Percentiles rank a stretch among this genome's conserved stretches.
phyloP scores from a whole-genome alignment of 2,329 filamentous ascomycete species.

The Domatiomyces globalis region DNA sequence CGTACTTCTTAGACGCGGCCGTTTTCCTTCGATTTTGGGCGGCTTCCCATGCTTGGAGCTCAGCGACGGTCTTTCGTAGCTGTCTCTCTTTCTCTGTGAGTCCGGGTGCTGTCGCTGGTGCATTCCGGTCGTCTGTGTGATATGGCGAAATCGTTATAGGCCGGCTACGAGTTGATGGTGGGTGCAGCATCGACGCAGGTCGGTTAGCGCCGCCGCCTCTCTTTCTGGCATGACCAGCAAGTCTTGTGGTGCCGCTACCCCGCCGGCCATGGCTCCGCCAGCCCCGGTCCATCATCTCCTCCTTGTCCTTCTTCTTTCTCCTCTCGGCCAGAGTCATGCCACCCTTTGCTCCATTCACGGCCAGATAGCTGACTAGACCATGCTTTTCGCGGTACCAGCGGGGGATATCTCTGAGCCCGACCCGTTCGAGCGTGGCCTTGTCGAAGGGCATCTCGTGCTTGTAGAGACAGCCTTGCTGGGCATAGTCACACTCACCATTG shows the following conservation, averaged over 20 bases:
- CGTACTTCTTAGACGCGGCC: neutral
- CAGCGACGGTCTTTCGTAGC: neutral
- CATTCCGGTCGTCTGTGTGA: neutral
- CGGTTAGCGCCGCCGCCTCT: neutral
- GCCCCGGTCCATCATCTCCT: neutral
- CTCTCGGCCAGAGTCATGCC: neutral
- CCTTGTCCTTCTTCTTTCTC: neutral
- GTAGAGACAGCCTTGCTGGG: constrained; percentile 72
- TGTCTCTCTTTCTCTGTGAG: neutral
- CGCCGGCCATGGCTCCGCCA: neutral
- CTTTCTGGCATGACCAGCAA: neutral
- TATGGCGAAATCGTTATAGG: neutral
- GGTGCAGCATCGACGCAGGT: neutral
- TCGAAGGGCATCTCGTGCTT: constrained; percentile 81
- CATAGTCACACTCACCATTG: constrained; percentile 70
- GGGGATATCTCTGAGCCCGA: constrained; percentile 51
- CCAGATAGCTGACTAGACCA: constrained; percentile 20
- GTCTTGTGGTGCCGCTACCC: neutral
- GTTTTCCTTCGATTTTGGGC: neutral
- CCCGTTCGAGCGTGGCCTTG: constrained; percentile 46
- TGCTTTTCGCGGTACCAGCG: constrained; percentile 42
- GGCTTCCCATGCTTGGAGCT: neutral
- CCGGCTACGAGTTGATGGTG: neutral
- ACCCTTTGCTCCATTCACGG: constrained; percentile 1
- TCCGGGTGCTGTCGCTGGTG: too few relatives aligned